Base-by-base conservation (phyloP, 1,284 basidiomycete genomes). In the Phenoliferia sp. region DNA sequence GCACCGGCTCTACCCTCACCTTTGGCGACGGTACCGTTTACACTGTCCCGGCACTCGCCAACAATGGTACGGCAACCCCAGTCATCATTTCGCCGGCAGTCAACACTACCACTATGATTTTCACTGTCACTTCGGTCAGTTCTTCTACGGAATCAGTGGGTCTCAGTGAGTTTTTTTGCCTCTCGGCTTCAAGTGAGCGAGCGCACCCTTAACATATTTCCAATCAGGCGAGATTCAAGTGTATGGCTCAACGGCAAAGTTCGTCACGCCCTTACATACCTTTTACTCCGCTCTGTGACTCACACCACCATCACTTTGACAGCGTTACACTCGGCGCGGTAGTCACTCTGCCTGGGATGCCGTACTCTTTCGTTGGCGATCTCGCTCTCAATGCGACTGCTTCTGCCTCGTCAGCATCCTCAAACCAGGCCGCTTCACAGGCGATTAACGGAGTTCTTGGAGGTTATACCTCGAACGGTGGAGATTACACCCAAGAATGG, bases 101-200 rank as follows among this genome's bases (percentile, higher is more conserved):
- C 31, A 62, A 33, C 4, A 69, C 68, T 4, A 61, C 61, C 19
- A 62, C 62, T 2, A 39, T 73, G 9, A 16, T 35, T 2, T 69
- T 74, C 50, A 66, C 63, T 1, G 68, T 74, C n/a, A 68, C 68
- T 9, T 62, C 26, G 2, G 69, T 71, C 48, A 44, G 39, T 44
- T 44, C 39, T 44, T 35, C 26, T 62, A 68, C 28, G 74, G 74
- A 9, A 64, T 75, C 10, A 31, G 58, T 31, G 74, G 72, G 65
- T 57, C 72, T 22, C 44, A 62, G 57, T 48, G 39, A 12, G 12
- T n/a, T n/a, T n/a, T n/a, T n/a, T 22, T 9, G 7, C 17, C 48
- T 52, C 28, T 44, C 22, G 39, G 39, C 39, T 22, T 22, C 12
- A 22, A 12, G 39, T 12, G 22, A 22, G 12, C 22, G 12, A 34